Percentiles rank a stretch among this genome's conserved stretches.
Conservation (phyloP, 495 filamentous ascomycete genomes). For the Talaromyces adpressus region DNA sequence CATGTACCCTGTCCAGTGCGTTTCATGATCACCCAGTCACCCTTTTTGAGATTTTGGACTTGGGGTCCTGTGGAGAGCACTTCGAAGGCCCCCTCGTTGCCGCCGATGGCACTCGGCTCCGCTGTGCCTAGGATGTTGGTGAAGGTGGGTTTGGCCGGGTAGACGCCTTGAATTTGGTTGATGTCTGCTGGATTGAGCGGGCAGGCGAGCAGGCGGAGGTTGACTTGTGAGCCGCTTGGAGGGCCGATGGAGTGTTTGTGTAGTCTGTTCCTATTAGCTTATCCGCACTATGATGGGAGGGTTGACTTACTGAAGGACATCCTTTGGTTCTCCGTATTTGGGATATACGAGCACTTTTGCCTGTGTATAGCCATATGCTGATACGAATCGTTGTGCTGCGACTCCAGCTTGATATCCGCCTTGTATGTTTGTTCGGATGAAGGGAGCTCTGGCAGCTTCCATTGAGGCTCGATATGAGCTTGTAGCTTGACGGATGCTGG, state of each 20-base stretch:
- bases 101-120: constrained; percentile 64
- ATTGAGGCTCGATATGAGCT: neutral
- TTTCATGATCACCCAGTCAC: constrained; percentile 91
- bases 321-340: constrained; percentile 75
- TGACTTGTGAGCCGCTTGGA: constrained; percentile 52
- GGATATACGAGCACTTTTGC: constrained; percentile 84
- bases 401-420: neutral
- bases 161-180: constrained; percentile 95
- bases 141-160: constrained; percentile 76
- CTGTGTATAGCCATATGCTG: constrained; percentile 95
- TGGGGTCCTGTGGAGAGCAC: constrained; percentile 57
- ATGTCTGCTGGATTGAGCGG: constrained; percentile 97
- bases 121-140: constrained; percentile 64
- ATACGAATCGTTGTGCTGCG: constrained; percentile 37
- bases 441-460: neutral
- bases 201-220: constrained; percentile 70
- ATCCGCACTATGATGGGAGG: neutral
- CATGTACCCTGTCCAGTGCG: constrained; percentile 79
- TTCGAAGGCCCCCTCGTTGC: constrained; percentile 91
- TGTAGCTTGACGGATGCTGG: neutral
- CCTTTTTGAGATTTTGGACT: constrained; percentile 50
- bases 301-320: constrained; percentile 60
- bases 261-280: constrained; percentile 39
- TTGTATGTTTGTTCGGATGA: neutral
- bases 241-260: constrained; percentile 80